These are phyloP conservation scores for Larix kaempferi DNA, from an alignment of 75 land plant genomes.

Conservation along the genomic window DNA sequence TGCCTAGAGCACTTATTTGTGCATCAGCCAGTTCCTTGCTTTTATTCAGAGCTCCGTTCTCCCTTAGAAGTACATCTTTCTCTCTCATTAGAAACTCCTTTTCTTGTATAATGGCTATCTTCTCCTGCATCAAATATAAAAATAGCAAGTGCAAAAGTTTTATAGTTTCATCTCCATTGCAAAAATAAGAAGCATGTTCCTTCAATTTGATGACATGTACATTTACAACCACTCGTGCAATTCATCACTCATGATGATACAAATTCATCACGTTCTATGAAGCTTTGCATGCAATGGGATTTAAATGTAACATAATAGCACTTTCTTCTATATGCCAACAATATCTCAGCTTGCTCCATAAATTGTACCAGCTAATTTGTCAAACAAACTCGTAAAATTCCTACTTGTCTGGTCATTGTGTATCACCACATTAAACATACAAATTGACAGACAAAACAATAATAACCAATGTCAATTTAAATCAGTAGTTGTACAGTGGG, in stretches of 20 bases:
- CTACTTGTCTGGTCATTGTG: not conserved
- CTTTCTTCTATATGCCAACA: not conserved
- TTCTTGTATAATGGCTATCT: conserved; percentile 52
- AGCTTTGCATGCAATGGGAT: not conserved
- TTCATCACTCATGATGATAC: not conserved
- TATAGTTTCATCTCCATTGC: not conserved
- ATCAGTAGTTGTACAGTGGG: not conserved
- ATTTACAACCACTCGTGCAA: not conserved
- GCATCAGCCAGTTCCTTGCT: conserved; percentile 55
- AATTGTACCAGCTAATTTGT: not conserved
- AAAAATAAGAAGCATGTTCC: not conserved
- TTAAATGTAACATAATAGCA: not conserved
- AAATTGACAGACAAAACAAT: not conserved
- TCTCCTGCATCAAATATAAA: conserved; percentile 48
- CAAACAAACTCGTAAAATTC: not conserved
- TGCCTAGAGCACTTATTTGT: conserved; percentile 42
- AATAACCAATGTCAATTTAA: not conserved
- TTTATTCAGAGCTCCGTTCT: conserved; percentile 45
- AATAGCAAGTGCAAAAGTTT: not conserved
- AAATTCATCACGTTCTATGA: not conserved
- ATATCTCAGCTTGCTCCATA: not conserved
- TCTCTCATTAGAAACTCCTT: conserved; percentile 47
- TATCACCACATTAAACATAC: not conserved
- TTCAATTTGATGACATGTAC: not conserved
- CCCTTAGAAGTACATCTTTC: conserved; percentile 44